phyloP scores from a whole-genome alignment of 2,329 filamentous ascomycete genomes.

The Alternaria consortialis region DNA sequence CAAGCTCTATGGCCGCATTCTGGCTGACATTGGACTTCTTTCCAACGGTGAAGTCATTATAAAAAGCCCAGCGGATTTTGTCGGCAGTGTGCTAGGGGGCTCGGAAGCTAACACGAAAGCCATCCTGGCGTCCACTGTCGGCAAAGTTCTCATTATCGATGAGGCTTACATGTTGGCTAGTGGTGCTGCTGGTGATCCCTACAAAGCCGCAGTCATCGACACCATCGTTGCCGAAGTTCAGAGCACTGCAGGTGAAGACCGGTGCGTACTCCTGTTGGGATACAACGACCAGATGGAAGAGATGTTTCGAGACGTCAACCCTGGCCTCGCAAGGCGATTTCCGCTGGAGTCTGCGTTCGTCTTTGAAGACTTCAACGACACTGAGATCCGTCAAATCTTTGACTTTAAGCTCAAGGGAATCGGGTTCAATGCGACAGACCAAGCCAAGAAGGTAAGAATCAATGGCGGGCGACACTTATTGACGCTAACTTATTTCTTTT shows the following conservation, averaged over 20 bases:
- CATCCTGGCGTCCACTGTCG: constrained; percentile 70
- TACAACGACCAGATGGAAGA: constrained; percentile 74
- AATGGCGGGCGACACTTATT: too few species aligned
- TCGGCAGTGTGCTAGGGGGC: constrained; percentile 68
- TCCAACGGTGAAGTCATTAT: constrained; percentile 75
- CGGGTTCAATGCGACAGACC: constrained; percentile 61
- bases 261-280: constrained; percentile 75
- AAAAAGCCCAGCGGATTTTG: constrained; percentile 78
- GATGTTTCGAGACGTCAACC: constrained; percentile 79
- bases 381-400: constrained; percentile 67
- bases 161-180: constrained; percentile 75
- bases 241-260: constrained; percentile 73
- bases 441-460: constrained; percentile 54
- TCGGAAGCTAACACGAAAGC: constrained; percentile 77
- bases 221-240: constrained; percentile 79
- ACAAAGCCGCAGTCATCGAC: constrained; percentile 72
- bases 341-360: constrained; percentile 69
- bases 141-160: constrained; percentile 82
- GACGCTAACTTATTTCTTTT: neutral
- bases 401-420: constrained; percentile 68
- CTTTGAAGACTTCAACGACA: constrained; percentile 73
- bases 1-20: constrained; percentile 74
- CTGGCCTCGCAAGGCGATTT: constrained; percentile 73
- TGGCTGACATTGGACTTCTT: constrained; percentile 72
- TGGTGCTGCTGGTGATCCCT: constrained; percentile 56